Conservation (phyloP, 129 eudicot species). For the Flaveria ramosissima region DNA sequence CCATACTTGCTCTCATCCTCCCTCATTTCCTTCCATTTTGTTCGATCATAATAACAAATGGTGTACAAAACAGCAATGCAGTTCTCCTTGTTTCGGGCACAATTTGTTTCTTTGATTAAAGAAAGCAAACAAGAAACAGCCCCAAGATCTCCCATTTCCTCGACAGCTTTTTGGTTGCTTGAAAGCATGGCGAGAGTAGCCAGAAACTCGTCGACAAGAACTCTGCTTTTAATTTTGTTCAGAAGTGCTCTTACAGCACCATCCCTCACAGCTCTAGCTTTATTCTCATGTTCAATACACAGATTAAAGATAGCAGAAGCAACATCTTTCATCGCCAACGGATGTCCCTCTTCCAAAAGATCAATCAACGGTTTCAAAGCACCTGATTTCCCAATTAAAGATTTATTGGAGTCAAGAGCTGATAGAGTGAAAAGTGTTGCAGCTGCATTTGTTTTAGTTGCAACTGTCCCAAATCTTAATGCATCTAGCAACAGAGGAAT, state of each 20-base stretch:
- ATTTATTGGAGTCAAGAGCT: slow-evolving; percentile 85
- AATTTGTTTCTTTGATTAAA: slow-evolving; percentile 65
- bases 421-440: slow-evolving; percentile 93
- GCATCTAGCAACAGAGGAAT: slow-evolving; percentile 71
- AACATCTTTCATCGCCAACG: slow-evolving; percentile 81
- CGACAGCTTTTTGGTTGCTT: slow-evolving; percentile 70
- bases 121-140: slow-evolving; percentile 71
- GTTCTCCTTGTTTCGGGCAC: slow-evolving; percentile 82
- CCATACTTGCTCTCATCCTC: slow-evolving; percentile 72
- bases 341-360: slow-evolving; percentile 80
- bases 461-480: slow-evolving; percentile 65
- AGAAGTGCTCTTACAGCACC: slow-evolving; percentile 76
- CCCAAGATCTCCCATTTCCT: slow-evolving; percentile 82
- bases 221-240: slow-evolving; percentile 55
- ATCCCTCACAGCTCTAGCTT: slow-evolving; percentile 79
- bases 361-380: slow-evolving; percentile 76
- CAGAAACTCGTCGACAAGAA: slow-evolving; percentile 71
- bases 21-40: slow-evolving; percentile 80
- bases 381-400: slow-evolving; percentile 75
- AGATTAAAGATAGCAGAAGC: slow-evolving; percentile 90
- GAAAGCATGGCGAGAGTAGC: slow-evolving; percentile 95
- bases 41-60: slow-evolving; percentile 70
- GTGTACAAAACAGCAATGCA: slow-evolving; percentile 70
- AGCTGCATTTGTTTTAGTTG: slow-evolving; percentile 81
- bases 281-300: slow-evolving; percentile 82